Conservation (phyloP, 2,329 filamentous ascomycete genomes). For the Colletotrichum paranaense region DNA sequence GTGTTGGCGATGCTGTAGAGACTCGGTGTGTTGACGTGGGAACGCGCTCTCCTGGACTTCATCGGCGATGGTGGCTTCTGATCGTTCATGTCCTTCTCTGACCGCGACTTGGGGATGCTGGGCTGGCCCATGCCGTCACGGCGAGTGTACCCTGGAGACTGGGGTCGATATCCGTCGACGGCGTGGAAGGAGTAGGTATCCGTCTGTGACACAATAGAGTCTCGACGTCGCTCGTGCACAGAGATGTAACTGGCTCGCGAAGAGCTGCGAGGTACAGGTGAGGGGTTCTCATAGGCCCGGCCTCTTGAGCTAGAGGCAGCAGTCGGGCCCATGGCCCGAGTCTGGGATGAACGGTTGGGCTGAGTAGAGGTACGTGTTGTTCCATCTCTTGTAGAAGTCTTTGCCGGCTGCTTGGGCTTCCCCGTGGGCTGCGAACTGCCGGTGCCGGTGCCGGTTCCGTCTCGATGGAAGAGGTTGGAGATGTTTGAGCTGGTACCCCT, state of each 20-base stretch:
- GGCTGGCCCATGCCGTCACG: constrained; percentile 44
- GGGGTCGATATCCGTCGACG: constrained; percentile 54
- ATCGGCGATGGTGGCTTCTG: constrained; percentile 32
- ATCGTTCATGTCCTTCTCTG: constrained; percentile 47
- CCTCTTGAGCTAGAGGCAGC: constrained; percentile 29
- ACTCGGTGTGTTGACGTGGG: constrained; percentile 58
- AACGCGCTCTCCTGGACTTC: constrained; percentile 43
- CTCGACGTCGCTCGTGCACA: constrained; percentile 61
- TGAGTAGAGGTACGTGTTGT: constrained; percentile 12
- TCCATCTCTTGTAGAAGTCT: neutral
- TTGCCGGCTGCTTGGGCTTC: constrained; percentile 41
- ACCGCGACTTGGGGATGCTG: constrained; percentile 44
- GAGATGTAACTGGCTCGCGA: constrained; percentile 63
- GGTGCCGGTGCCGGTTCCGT: constrained; percentile 44
- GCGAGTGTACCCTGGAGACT: constrained; percentile 54
- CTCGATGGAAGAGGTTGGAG: constrained; percentile 61
- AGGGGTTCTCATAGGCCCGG: constrained; percentile 36
- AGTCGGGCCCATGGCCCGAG: constrained; percentile 34
- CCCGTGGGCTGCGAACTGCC: constrained; percentile 4
- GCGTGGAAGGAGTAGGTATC: constrained; percentile 66
- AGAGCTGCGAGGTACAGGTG: constrained; percentile 49
- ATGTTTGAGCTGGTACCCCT: constrained; percentile 60
- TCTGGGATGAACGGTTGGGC: constrained; percentile 17
- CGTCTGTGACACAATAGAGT: constrained; percentile 67
- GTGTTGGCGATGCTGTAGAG: constrained; percentile 71